These are phyloP conservation scores for Podospora conica DNA, from an alignment of 495 filamentous ascomycete genomes.

Conservation along the genomic window DNA sequence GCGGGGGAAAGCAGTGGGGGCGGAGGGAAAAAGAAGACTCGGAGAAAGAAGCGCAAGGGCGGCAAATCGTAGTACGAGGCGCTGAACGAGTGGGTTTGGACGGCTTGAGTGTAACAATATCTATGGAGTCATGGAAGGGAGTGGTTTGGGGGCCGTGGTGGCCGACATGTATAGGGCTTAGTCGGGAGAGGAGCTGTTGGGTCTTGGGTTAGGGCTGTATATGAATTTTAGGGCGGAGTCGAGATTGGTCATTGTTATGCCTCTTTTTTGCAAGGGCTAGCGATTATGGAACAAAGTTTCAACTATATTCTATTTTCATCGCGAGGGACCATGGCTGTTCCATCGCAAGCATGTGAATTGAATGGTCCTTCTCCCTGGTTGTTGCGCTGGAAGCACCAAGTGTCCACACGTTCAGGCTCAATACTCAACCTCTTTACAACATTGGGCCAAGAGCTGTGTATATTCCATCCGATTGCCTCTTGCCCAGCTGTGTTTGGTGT, in stretches of 20 bases:
- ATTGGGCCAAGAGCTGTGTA: no score
- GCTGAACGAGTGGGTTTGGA: slow-evolving; percentile 19
- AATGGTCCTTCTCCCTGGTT: no score
- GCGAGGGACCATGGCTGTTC: not conserved
- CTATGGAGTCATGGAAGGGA: no score
- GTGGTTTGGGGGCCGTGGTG: not conserved
- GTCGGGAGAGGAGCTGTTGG: not conserved
- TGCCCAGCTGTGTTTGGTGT: not conserved
- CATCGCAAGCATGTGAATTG: not conserved
- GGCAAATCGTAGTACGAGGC: slow-evolving; percentile 32
- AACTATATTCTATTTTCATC: not conserved
- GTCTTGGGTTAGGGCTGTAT: not conserved
- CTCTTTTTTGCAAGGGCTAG: not conserved
- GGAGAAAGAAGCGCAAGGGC: slow-evolving; percentile 40
- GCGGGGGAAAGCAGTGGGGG: slow-evolving; percentile 11
- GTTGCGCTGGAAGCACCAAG: not conserved
- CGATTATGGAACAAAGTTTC: not conserved
- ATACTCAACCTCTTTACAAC: no score
- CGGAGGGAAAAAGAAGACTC: slow-evolving; percentile 29
- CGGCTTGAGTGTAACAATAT: slow-evolving; percentile 9
- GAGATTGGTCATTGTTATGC: not conserved
- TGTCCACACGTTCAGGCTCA: not conserved
- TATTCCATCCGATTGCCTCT: not conserved
- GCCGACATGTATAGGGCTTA: not conserved
- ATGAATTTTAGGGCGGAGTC: not conserved